Conservation (phyloP, 805 yeast species). For the Clavispora phyllophila region DNA sequence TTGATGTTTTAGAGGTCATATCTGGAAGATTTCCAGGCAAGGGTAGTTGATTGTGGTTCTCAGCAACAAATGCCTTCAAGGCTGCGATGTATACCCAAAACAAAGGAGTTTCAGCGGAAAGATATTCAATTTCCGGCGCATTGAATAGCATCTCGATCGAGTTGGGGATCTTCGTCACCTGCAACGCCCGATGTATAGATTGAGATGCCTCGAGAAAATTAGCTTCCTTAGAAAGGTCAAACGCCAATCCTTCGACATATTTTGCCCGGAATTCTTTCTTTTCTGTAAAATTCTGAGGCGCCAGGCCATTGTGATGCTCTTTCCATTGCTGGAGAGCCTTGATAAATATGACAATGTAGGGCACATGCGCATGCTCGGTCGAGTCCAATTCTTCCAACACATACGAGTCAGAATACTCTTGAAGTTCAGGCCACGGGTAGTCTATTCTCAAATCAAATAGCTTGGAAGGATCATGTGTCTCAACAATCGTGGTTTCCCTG, state of each 20-base stretch:
- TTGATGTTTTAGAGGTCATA: conserved; percentile 73
- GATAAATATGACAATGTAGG: conserved; percentile 59
- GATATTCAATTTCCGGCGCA: neutral
- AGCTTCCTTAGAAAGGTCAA: conserved; percentile 49
- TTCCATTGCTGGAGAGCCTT: conserved; percentile 48
- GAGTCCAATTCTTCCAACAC: conserved; percentile 44
- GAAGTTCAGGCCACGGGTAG: conserved; percentile 67
- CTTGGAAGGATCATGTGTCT: conserved; percentile 64
- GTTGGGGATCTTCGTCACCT: conserved; percentile 30
- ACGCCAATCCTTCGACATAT: conserved; percentile 31
- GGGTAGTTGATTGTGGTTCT: conserved; percentile 47
- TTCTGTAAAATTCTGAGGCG: conserved; percentile 37
- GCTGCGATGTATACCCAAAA: conserved; percentile 67
- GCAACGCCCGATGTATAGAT: conserved; percentile 33
- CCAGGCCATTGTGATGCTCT: conserved; percentile 18
- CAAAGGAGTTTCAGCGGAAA: conserved; percentile 16
- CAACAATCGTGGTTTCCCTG: conserved; percentile 62
- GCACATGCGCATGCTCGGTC: conserved; percentile 53
- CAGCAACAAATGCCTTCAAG: conserved; percentile 42
- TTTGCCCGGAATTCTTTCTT: conserved; percentile 34
- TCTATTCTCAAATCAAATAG: conserved; percentile 64
- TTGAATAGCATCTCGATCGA: conserved; percentile 20
- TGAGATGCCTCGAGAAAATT: conserved; percentile 37
- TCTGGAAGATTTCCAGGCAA: conserved; percentile 76
- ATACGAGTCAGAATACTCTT: conserved; percentile 43